Percentiles rank a stretch among this genome's conserved stretches.
Evolutionary conservation across 163 green algal species (phyloP).

Genomic region (Dunaliella salina): DNA sequence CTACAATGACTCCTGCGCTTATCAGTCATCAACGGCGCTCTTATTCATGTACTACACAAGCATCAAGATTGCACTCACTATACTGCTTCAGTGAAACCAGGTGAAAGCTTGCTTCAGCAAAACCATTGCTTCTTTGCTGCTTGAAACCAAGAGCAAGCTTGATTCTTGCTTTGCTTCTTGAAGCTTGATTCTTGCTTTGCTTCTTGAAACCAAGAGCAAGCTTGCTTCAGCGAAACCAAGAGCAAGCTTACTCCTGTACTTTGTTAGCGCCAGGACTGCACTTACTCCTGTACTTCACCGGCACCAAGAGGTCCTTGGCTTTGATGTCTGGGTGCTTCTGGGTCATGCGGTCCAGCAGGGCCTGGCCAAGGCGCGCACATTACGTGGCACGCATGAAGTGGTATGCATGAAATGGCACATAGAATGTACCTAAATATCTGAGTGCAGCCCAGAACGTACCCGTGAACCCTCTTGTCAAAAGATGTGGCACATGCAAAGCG

Average conservation of each 20-base stretch:
- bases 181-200: no score
- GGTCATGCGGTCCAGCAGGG: conserved; percentile 31
- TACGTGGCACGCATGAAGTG: no score
- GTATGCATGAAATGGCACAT: no score
- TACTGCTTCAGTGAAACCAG: background rate
- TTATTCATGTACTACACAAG: conserved; percentile 23
- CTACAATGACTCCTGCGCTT: no score
- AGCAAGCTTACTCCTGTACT: conserved; percentile 24
- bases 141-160: conserved; percentile 24
- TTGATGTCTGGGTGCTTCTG: conserved; percentile 17
- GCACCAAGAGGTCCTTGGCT: conserved; percentile 43
- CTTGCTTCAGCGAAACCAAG: background rate
- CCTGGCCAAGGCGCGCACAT: background rate
- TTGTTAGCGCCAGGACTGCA: background rate
- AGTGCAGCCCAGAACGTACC: no score
- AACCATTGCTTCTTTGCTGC: background rate
- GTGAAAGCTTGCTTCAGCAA: no score
- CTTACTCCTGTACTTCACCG: conserved; percentile 25
- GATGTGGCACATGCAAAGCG: no score
- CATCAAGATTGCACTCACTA: conserved; percentile 35
- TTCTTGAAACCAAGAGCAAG: no score
- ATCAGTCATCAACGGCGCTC: background rate
- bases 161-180: conserved; percentile 12
- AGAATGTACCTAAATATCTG: no score
- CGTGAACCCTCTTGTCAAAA: no score